Base-by-base conservation (phyloP, 805 yeast genomes). In the Saitoella complicata region DNA sequence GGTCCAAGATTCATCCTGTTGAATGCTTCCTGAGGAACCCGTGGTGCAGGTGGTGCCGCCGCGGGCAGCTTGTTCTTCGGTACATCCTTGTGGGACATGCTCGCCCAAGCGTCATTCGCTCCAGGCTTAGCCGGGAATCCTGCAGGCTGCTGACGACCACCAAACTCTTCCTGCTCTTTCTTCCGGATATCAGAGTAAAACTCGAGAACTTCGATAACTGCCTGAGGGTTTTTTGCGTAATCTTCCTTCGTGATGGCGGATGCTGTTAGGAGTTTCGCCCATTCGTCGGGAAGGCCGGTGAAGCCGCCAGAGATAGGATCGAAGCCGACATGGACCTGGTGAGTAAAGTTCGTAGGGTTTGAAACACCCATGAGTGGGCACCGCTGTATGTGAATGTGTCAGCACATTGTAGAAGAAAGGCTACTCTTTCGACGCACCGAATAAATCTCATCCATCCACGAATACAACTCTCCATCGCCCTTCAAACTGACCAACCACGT, bases 271-370 rank as follows among this genome's bases (percentile, higher is more conserved):
- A 87, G 67, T 49, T 75, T 72, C 50, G 85, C 85, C 98, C 98
- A 91, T 55, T 85, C 94, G 31, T 75, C 78, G 0, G 98, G 98
- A 38, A 91, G 66, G 2, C 96, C 97, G 0, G 91, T 84, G 59
- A 80, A 88, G 39, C 82, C 80, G 8, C 95, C 95, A 13, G 85
- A 73, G 50, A 72, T 74, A 4, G 77, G 70, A 60, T 88, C 95
- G 42, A 83, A 78, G 29, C 94, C 95, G 7, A 91, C 97, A 56
- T 91, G 97, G 32, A 87, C 95, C 56, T 79, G 82, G 59, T 93
- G 98, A 7, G 94, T 85, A 61, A 88, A 88, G 60, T 88, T 87
- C 11, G 88, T 83, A 6, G 99, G 99, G 37, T 78, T 78, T 2
- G 96, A 86, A 7, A 91, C 95, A 36, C 67, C 68, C 13, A 62